Evolutionary conservation across 495 filamentous ascomycete genomes (phyloP).

Genomic region (Neurospora sp.): DNA sequence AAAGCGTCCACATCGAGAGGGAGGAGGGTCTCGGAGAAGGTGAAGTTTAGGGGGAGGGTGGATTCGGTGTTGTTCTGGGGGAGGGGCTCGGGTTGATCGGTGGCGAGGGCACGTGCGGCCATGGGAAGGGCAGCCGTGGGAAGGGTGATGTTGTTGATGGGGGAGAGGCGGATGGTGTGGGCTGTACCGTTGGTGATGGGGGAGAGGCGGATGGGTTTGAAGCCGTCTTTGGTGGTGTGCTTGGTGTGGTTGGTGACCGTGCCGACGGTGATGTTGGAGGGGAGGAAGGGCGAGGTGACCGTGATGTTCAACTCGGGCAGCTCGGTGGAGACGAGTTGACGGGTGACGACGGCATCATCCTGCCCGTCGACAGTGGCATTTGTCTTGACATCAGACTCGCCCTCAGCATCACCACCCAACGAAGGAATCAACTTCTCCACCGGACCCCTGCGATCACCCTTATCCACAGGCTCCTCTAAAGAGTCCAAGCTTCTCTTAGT

Average conservation of each 20-base stretch:
- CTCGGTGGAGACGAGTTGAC: background rate
- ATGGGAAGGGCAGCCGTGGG: too few relatives aligned
- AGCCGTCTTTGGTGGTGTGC: too few relatives aligned
- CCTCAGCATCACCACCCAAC: background rate
- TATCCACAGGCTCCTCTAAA: background rate
- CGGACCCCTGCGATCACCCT: background rate
- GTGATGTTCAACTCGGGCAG: background rate
- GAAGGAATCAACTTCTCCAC: background rate
- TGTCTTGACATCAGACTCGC: too few relatives aligned
- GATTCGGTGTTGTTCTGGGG: too few relatives aligned
- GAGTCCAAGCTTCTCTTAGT: background rate
- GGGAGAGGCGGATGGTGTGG: too few relatives aligned
- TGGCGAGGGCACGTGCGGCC: too few relatives aligned
- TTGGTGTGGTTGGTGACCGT: background rate
- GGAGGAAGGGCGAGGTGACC: background rate
- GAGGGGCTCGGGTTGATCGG: too few relatives aligned
- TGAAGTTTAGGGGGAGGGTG: background rate
- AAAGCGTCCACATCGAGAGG: background rate
- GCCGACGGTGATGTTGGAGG: background rate
- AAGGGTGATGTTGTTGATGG: too few relatives aligned
- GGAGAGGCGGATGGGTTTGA: too few relatives aligned
- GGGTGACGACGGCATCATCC: background rate
- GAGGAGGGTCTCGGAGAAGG: background rate
- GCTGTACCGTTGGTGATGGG: too few relatives aligned
- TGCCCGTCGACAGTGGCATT: background rate